phyloP scores from a whole-genome alignment of 2,329 filamentous ascomycete species.

The Cordyceps pruinosa region DNA sequence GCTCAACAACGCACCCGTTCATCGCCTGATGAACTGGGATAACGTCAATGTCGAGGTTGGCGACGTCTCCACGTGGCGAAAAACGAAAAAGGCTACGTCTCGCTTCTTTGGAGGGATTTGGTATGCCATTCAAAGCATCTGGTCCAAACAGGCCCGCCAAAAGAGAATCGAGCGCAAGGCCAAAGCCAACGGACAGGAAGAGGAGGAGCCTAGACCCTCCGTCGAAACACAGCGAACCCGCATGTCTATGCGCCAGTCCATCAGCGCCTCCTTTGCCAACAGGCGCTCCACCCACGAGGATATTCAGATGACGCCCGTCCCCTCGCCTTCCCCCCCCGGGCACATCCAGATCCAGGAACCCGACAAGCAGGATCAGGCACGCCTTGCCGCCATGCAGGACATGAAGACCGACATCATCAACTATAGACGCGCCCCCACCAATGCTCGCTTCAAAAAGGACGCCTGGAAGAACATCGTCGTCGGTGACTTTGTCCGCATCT shows the following conservation, averaged over 20 bases:
- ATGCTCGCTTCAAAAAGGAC: conserved; percentile 84
- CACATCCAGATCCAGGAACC: conserved; percentile 33
- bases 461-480: conserved; percentile 94
- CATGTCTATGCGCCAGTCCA: conserved; percentile 30
- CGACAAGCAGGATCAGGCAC: conserved; percentile 27
- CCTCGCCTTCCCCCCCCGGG: conserved; percentile 60
- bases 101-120: conserved; percentile 49
- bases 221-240: conserved; percentile 30
- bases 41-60: conserved; percentile 93
- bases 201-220: conserved; percentile 58
- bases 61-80: conserved; percentile 77
- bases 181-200: conserved; percentile 17
- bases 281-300: conserved; percentile 55
- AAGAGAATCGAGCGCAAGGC: conserved; percentile 42
- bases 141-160: conserved; percentile 44
- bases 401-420: conserved; percentile 63
- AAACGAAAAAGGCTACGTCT: conserved; percentile 81
- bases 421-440: conserved; percentile 54
- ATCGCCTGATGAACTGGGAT: conserved; percentile 78
- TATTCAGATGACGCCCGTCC: conserved; percentile 94
- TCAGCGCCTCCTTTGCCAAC: conserved; percentile 46
- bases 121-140: conserved; percentile 38
- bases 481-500: conserved; percentile 92
- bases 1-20: conserved; percentile 92
- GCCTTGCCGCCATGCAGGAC: conserved; percentile 33